Evolutionary conservation across 768 basidiomycete genomes (phyloP).

Genomic region (Pleurotus salmoneostramineus): DNA sequence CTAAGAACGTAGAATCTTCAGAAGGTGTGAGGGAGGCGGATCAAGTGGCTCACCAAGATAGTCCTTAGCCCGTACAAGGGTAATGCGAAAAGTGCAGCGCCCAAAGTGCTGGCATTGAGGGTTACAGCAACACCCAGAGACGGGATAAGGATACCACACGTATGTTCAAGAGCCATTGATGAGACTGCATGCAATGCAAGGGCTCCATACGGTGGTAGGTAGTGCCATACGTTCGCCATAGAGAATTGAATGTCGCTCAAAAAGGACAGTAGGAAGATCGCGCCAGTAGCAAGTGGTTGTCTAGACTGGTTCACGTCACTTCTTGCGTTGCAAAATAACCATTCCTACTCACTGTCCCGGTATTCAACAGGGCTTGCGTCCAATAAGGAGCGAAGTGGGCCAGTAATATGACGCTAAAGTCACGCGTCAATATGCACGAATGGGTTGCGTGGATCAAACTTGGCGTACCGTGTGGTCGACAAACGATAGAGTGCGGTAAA

Average conservation of each 20-base stretch:
- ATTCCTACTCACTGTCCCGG: conserved; percentile 38
- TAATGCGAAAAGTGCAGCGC: conserved; percentile 59
- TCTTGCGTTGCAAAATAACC: not conserved
- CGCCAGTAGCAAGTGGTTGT: conserved; percentile 40
- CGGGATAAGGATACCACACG: conserved; percentile 52
- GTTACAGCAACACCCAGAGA: conserved; percentile 54
- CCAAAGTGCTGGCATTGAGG: conserved; percentile 52
- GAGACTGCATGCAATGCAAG: conserved; percentile 54
- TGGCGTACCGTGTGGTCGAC: conserved; percentile 60
- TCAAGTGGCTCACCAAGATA: conserved; percentile 42
- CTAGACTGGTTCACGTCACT: conserved; percentile 34
- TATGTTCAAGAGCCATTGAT: conserved; percentile 61
- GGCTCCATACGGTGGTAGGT: conserved; percentile 65
- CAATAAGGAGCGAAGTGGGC: conserved; percentile 68
- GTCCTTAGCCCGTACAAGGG: conserved; percentile 62
- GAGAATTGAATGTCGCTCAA: conserved; percentile 49
- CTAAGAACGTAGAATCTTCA: conserved; percentile 21
- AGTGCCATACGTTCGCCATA: conserved; percentile 33
- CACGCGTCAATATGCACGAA: not conserved
- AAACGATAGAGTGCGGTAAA: conserved; percentile 68
- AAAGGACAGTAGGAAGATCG: conserved; percentile 52
- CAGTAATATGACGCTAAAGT: conserved; percentile 60
- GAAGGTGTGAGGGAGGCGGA: not conserved
- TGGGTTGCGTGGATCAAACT: not conserved
- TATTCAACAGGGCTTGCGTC: conserved; percentile 49